phyloP scores from a whole-genome alignment of 2,329 filamentous ascomycete genomes.

The Aspergillus calidoustus region DNA sequence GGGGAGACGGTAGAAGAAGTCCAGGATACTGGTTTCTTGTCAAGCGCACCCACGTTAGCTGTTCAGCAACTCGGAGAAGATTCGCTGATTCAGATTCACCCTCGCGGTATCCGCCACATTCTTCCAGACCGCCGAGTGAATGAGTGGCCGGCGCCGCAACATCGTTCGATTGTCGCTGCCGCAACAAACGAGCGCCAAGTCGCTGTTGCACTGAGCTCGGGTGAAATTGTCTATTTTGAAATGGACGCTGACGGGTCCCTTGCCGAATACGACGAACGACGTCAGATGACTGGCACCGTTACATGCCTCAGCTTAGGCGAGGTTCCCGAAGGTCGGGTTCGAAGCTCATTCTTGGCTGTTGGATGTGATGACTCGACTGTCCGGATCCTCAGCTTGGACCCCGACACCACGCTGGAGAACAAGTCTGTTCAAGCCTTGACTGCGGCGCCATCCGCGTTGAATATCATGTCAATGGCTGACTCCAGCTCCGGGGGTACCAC shows the following conservation, averaged over 20 bases:
- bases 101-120: slow-evolving; percentile 94
- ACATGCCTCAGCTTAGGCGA: slow-evolving; percentile 93
- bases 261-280: slow-evolving; percentile 92
- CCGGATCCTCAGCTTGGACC: slow-evolving; percentile 85
- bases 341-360: slow-evolving; percentile 92
- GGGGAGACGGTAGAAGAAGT: slow-evolving; percentile 97
- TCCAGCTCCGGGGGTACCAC: slow-evolving; percentile 87
- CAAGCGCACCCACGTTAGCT: slow-evolving; percentile 84
- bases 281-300: slow-evolving; percentile 92
- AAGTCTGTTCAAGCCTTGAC: slow-evolving; percentile 94
- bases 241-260: slow-evolving; percentile 90
- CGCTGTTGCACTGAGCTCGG: slow-evolving; percentile 89
- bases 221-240: slow-evolving; percentile 97
- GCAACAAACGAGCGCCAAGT: slow-evolving; percentile 93
- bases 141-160: slow-evolving; percentile 91
- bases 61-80: slow-evolving; percentile 94
- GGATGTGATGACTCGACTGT: slow-evolving; percentile 97
- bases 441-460: slow-evolving; percentile 83
- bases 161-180: slow-evolving; percentile 92
- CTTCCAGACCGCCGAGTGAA: slow-evolving; percentile 76
- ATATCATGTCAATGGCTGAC: slow-evolving; percentile 95
- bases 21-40: slow-evolving; percentile 88
- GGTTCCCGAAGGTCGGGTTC: slow-evolving; percentile 83
- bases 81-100: slow-evolving; percentile 90
- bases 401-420: slow-evolving; percentile 86